Conservation (phyloP, 139 green algal species). For the Pycnococcus provasolii region DNA sequence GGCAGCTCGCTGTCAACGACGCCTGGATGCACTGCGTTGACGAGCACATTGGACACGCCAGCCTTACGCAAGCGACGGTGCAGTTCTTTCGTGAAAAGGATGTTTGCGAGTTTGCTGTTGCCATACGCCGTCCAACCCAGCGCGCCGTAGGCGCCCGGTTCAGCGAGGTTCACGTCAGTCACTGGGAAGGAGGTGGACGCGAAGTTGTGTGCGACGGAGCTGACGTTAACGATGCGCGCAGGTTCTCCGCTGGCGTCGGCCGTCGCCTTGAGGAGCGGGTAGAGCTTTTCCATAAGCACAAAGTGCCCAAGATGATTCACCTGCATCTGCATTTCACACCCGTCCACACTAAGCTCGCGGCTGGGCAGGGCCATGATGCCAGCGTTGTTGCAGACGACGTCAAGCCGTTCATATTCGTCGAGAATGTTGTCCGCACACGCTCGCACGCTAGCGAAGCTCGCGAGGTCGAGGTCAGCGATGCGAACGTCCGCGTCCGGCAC, state of each 20-base stretch:
- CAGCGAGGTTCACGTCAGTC: neutral
- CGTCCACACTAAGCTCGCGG: constrained; percentile 9
- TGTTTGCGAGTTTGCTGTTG: constrained; percentile 71
- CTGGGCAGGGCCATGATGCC: constrained; percentile 23
- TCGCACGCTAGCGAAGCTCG: neutral
- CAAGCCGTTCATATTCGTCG: constrained; percentile 2
- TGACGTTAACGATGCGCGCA: constrained; percentile 59
- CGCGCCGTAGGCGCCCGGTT: neutral
- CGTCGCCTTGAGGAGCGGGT: constrained; percentile 4
- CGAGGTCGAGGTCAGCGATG: constrained; percentile 4
- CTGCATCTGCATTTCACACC: constrained; percentile 25
- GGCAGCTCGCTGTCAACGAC: constrained; percentile 70
- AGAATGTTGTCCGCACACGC: neutral
- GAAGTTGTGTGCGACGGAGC: constrained; percentile 59
- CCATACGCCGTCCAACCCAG: constrained; percentile 39
- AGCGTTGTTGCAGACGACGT: constrained; percentile 25
- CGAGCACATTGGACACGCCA: constrained; percentile 24
- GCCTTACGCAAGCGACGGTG: constrained; percentile 21
- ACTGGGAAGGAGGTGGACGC: constrained; percentile 19
- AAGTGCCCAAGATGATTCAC: constrained; percentile 30
- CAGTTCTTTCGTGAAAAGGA: constrained; percentile 77
- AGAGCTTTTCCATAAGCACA: constrained; percentile 5
- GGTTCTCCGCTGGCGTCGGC: neutral
- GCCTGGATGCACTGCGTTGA: constrained; percentile 67
- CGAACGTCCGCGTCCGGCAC: neutral